Evolutionary conservation across 2,329 filamentous ascomycete species (phyloP).

Genomic region (Aspergillus fijiensis): DNA sequence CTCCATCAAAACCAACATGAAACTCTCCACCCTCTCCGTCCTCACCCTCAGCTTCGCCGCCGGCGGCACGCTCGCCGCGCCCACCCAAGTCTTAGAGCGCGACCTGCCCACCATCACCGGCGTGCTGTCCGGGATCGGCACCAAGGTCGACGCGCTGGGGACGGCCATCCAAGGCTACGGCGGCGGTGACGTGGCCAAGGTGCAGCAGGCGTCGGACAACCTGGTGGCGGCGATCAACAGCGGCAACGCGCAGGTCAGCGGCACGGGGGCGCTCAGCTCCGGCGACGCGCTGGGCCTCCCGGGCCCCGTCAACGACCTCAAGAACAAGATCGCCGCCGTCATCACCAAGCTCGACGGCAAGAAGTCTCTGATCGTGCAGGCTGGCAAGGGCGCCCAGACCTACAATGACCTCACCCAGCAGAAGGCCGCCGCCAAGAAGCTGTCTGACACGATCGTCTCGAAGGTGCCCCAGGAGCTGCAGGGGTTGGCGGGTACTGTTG

Average conservation of each 20-base stretch:
- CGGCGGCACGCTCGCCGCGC: constrained; percentile 12
- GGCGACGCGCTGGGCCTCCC: constrained; percentile 16
- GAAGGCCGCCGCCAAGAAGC: constrained; percentile 7
- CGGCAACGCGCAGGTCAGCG: constrained; percentile 12
- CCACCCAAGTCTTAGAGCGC: constrained; percentile 1
- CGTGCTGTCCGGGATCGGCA: constrained; percentile 13
- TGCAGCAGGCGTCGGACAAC: constrained; percentile 9
- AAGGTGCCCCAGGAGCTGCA: constrained; percentile 10
- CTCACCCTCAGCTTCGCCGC: constrained; percentile 9
- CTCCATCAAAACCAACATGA: constrained; percentile 5
- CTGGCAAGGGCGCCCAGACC: constrained; percentile 12
- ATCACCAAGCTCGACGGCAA: constrained; percentile 8
- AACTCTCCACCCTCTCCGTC: constrained; percentile 6
- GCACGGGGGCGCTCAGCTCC: constrained; percentile 3
- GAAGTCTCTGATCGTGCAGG: constrained; percentile 9
- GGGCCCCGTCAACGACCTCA: constrained; percentile 14
- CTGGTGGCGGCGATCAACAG: constrained; percentile 14
- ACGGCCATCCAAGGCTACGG: constrained; percentile 9
- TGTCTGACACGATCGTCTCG: constrained; percentile 1
- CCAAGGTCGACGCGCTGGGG: constrained; percentile 14
- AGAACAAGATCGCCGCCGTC: constrained; percentile 9
- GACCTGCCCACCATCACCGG: constrained; percentile 13
- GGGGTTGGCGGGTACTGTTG: not conserved
- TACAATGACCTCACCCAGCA: constrained; percentile 8
- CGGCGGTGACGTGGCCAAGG: constrained; percentile 10